Percentiles rank a stretch among this genome's conserved stretches.
Conservation (phyloP, 2,329 filamentous ascomycete genomes). For the Ilyonectria sp. region DNA sequence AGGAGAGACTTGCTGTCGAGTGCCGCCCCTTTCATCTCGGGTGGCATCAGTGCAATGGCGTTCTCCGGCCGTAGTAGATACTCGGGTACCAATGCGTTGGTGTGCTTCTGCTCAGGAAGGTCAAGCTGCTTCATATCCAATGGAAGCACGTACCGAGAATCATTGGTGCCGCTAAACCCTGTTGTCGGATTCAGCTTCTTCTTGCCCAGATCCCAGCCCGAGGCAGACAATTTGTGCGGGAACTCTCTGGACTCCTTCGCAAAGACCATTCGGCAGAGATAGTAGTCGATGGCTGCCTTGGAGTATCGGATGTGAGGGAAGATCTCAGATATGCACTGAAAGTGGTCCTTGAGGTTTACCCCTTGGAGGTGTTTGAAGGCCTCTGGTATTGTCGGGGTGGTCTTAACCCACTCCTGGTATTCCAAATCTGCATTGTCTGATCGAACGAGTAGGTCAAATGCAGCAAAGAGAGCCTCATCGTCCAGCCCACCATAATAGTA, state of each 20-base stretch:
- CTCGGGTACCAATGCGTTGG: slow-evolving; percentile 76
- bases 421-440: slow-evolving; percentile 67
- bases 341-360: slow-evolving; percentile 72
- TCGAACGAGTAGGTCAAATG: slow-evolving; percentile 63
- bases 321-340: slow-evolving; percentile 62
- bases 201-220: slow-evolving; percentile 76
- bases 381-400: slow-evolving; percentile 50
- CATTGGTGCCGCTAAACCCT: slow-evolving; percentile 81
- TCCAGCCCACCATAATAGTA: slow-evolving; percentile 72
- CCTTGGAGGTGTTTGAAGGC: slow-evolving; percentile 60
- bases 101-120: slow-evolving; percentile 69
- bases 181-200: slow-evolving; percentile 65
- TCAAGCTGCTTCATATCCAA: slow-evolving; percentile 70
- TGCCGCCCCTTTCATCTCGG: neutral
- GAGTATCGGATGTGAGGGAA: slow-evolving; percentile 68
- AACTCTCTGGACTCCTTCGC: slow-evolving; percentile 75
- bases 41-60: slow-evolving; percentile 22
- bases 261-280: slow-evolving; percentile 71
- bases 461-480: slow-evolving; percentile 63
- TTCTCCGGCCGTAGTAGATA: slow-evolving; percentile 72
- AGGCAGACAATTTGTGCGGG: slow-evolving; percentile 73
- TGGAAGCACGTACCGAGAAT: slow-evolving; percentile 72
- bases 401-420: slow-evolving; percentile 65
- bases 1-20: slow-evolving; percentile 61
- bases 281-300: slow-evolving; percentile 75